Percentiles rank a stretch among this genome's conserved stretches.
Conservation (phyloP, 139 green algal genomes). For the Nannochloris sp. region DNA sequence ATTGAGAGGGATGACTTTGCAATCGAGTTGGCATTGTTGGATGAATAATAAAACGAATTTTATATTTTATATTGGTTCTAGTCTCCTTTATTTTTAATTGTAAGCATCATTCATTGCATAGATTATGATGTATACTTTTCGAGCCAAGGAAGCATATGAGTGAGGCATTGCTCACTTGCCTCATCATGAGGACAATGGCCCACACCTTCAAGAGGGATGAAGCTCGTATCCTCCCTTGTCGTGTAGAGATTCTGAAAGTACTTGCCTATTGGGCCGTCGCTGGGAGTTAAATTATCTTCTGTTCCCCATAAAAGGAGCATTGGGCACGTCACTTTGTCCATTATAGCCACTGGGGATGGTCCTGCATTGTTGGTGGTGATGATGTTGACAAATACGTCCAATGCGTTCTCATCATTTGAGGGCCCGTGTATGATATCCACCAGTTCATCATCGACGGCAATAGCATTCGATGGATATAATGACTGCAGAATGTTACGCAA, state of each 20-base stretch:
- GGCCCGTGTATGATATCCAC: conserved; percentile 62
- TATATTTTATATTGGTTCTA: not conserved
- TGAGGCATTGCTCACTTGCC: conserved; percentile 46
- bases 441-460: conserved; percentile 78
- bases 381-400: conserved; percentile 81
- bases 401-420: conserved; percentile 49
- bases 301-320: conserved; percentile 86
- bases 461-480: conserved; percentile 57
- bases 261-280: conserved; percentile 76
- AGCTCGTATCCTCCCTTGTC: conserved; percentile 18
- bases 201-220: conserved; percentile 46
- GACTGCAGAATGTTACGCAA: conserved; percentile 41
- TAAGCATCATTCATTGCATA: not conserved
- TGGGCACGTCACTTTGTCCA: conserved; percentile 39
- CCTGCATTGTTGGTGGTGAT: conserved; percentile 49
- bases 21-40: conserved; percentile 3
- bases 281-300: conserved; percentile 74
- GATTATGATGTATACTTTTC: conserved; percentile 2
- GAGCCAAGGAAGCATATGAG: conserved; percentile 64
- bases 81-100: not conserved
- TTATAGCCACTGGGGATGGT: conserved; percentile 66
- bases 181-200: conserved; percentile 70
- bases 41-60: conserved; percentile 1
- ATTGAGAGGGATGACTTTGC: conserved; percentile 40
- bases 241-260: conserved; percentile 55